Evolutionary conservation across 305 asterid species (phyloP).

Genomic region (Ilex paraguariensis): DNA sequence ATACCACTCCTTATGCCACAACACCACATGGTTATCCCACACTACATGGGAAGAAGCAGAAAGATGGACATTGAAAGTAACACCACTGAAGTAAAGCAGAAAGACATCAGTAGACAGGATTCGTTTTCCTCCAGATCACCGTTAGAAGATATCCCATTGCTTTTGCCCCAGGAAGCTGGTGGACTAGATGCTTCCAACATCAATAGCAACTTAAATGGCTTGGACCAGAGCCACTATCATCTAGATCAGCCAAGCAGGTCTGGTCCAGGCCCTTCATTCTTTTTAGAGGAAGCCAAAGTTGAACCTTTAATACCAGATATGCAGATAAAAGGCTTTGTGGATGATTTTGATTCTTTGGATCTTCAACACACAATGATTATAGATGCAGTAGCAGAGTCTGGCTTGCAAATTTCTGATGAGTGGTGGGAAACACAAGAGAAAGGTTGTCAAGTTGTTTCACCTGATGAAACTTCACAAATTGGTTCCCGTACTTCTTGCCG

Average conservation of each 20-base stretch:
- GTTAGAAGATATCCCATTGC: slow-evolving; percentile 72
- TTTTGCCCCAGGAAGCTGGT: slow-evolving; percentile 83
- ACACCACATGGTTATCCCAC: slow-evolving; percentile 98
- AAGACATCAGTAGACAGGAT: slow-evolving; percentile 34
- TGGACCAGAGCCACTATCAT: slow-evolving; percentile 19
- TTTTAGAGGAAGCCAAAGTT: slow-evolving; percentile 16
- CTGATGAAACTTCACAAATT: slow-evolving; percentile 53
- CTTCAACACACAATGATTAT: slow-evolving; percentile 20
- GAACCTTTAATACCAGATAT: slow-evolving; percentile 14
- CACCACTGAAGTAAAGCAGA: slow-evolving; percentile 25
- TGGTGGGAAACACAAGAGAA: slow-evolving; percentile 58
- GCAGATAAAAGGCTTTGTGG: slow-evolving; percentile 15
- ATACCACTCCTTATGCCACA: slow-evolving; percentile 94
- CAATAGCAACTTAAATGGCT: slow-evolving; percentile 29
- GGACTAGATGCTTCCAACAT: slow-evolving; percentile 25
- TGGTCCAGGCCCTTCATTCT: slow-evolving; percentile 22
- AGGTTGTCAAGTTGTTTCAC: slow-evolving; percentile 33
- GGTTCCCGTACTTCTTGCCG: slow-evolving; percentile 72
- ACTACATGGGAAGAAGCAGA: slow-evolving; percentile 83
- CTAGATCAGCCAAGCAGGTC: slow-evolving; percentile 18
- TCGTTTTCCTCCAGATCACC: slow-evolving; percentile 64
- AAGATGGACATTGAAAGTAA: slow-evolving; percentile 38
- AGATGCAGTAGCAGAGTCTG: slow-evolving; percentile 23
- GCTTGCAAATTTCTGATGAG: slow-evolving; percentile 31
- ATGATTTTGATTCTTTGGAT: slow-evolving; percentile 18